Percentiles rank a stretch among this genome's conserved stretches.
These are phyloP conservation scores for Calycina herbarum DNA, from an alignment of 2,329 filamentous ascomycete genomes.

Conservation along the genomic window DNA sequence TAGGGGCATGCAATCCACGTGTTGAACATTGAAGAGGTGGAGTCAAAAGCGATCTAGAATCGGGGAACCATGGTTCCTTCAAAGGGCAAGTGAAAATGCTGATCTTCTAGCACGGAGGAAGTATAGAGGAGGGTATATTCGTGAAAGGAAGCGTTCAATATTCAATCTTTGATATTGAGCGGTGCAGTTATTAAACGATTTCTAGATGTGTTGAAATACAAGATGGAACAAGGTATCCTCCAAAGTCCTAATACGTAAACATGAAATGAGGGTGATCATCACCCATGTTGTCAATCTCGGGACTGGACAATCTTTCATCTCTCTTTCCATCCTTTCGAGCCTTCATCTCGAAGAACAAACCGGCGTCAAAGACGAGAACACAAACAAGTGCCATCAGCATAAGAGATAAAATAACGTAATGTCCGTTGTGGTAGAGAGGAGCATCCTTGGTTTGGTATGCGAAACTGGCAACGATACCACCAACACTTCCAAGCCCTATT, in stretches of 20 bases:
- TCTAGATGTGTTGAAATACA: not conserved
- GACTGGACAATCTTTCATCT: not conserved
- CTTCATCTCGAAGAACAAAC: constrained; percentile 7
- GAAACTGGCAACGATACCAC: constrained; percentile 8
- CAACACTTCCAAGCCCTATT: constrained; percentile 9
- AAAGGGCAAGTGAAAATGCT: too few relatives aligned
- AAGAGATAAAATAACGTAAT: constrained; percentile 4
- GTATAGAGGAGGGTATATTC: too few relatives aligned
- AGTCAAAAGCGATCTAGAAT: too few relatives aligned
- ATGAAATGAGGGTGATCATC: constrained; percentile 11
- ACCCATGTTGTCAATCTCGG: constrained; percentile 8
- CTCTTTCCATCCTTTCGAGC: constrained; percentile 7
- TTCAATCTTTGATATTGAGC: not conserved
- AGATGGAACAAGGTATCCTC: not conserved
- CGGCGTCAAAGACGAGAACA: constrained; percentile 1
- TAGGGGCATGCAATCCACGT: too few relatives aligned
- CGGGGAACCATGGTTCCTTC: too few relatives aligned
- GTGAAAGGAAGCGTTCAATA: too few relatives aligned
- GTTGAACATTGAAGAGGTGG: too few relatives aligned
- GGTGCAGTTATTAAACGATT: not conserved
- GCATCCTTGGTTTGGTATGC: constrained; percentile 7
- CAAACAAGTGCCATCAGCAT: constrained; percentile 8
- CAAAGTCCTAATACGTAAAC: constrained; percentile 9
- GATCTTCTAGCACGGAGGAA: too few relatives aligned
- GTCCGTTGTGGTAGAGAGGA: constrained; percentile 6